phyloP scores from a whole-genome alignment of 108 stramenopile genomes.

The Halocafeteria seosinensis region DNA sequence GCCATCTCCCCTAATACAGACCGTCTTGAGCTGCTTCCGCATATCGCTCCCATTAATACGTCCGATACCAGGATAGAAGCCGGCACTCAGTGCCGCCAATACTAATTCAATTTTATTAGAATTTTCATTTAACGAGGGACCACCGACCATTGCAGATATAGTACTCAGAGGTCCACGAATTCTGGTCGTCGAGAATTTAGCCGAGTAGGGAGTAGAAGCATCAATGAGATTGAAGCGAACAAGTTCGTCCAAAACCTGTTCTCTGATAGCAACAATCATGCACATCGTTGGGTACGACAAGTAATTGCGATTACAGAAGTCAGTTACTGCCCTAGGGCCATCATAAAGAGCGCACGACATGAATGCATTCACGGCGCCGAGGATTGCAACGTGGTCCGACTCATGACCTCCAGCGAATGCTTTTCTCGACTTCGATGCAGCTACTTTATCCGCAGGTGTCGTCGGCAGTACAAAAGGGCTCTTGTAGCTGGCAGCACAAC shows the following conservation, averaged over 20 bases:
- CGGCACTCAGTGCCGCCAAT: not conserved
- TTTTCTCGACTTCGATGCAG: not conserved
- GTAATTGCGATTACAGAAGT: not conserved
- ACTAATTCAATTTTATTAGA: not conserved
- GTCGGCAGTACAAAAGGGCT: slow-evolving; percentile 30
- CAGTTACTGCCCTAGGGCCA: not conserved
- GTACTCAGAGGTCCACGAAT: too few relatives aligned
- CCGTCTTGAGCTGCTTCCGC: not conserved
- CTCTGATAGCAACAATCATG: not conserved
- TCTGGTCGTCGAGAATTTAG: too few relatives aligned
- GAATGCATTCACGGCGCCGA: not conserved
- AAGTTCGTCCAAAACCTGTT: not conserved
- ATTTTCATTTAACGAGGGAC: not conserved
- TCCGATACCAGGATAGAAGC: not conserved
- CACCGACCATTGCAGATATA: not conserved
- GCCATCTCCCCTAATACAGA: not conserved
- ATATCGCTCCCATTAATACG: not conserved
- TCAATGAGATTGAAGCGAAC: too few relatives aligned
- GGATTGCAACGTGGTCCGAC: slow-evolving; percentile 1
- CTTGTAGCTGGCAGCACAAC: slow-evolving; percentile 36
- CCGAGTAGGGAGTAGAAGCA: too few relatives aligned
- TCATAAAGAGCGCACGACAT: not conserved
- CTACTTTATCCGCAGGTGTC: not conserved
- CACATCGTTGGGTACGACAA: not conserved
- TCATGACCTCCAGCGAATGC: not conserved